Evolutionary conservation across 2,329 filamentous ascomycete species (phyloP), one percentile per base, ranked within the genome.

Genomic region (Chlorencoelia australis): DNA sequence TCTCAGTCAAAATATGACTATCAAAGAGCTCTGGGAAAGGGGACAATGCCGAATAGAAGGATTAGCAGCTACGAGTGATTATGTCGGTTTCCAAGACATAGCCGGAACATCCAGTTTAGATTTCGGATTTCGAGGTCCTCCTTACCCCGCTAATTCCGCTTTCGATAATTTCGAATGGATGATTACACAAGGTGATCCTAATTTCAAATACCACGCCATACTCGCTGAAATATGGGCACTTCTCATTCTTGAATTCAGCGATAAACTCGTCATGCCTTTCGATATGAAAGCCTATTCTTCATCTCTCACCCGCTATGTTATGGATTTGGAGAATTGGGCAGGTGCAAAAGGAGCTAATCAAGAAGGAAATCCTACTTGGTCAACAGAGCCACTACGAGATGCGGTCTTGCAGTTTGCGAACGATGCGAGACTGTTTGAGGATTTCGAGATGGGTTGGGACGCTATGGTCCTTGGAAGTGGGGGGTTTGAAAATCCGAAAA

Each of bases 161-260:
- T 93, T 94, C 60, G 89, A 96, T 55, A 93, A 78, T 36, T 88
- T 83, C 50, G 80, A 87, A 29, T 89, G 86, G 79, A 85, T 96
- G 71, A 67, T 78, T 17, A 71, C 69, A 24, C 75, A 83, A 41
- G 79, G 83, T 15, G 91, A 98, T 56, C 86, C 86, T 0, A 79
- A 73, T 1, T 94, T 94, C 53, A 59, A 69, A 8, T 91, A 94
- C 55, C 91, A 96, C 62, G 72, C 69, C 26, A 62, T 82, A 5
- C 71, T 96, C 41, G 84, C 76, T 8, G 78, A 95, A 59, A 67
- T 96, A 26, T 79, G 85, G 60, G 77, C 77, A 1, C 67, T 96
- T 3, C 65, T 96, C n/a, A 71, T 91, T 35, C 73, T 95, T 14
- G 88, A 96, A 51, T 70, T 95, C 9, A 70, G 82, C 2, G 87